Evolutionary conservation across 768 basidiomycete species (phyloP), one percentile per base, ranked within the genome.

Genomic region (Boletus edulis): DNA sequence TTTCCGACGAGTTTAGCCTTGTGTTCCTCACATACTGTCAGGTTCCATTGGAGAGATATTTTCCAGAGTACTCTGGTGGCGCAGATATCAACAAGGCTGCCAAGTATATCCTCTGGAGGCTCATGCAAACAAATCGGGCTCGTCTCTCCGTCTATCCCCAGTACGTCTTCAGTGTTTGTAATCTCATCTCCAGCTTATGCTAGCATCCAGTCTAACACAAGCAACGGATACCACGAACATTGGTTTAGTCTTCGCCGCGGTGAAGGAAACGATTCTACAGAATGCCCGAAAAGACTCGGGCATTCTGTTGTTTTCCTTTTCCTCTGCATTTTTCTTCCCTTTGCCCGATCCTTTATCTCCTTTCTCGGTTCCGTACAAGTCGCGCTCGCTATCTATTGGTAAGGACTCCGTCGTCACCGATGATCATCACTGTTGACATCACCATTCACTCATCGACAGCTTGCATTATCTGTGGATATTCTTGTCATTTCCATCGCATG

Each of bases 61-160:
- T 94, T 70, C 84, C 91, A 5, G 93, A 94, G 65, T 95, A 95
- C 69, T 89, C 89, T 1, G 91, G 91, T 32, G 92, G 92, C 5
- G 71, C 85, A 4, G 91, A 95, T 64, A 90, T 95, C 70, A 94
- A 93, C 75, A 95, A 95, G 70, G 93, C 92, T 2, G 92, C 94
- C 0, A 94, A 94, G 62, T 96, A 92, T 60, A 94, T 98, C 50
- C 75, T 98, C 37, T 97, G 93, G 94, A 76, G 89, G 64, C 98
- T 96, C 63, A 94, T 94, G 80, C 91, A 96, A 70, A 87, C 89
- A 52, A 96, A 95, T 62, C 75, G 89, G 20, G 90, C 90, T 51
- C 71, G 86, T 49, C 72, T 95, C 61, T 92, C 87, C 54, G 89
- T 97, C 18, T 97, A 95, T 70, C 94, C 94, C 3, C 94, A 97